These are phyloP conservation scores for Malus hybrid DNA, from an alignment of 331 rosid species.

Conservation along the genomic window DNA sequence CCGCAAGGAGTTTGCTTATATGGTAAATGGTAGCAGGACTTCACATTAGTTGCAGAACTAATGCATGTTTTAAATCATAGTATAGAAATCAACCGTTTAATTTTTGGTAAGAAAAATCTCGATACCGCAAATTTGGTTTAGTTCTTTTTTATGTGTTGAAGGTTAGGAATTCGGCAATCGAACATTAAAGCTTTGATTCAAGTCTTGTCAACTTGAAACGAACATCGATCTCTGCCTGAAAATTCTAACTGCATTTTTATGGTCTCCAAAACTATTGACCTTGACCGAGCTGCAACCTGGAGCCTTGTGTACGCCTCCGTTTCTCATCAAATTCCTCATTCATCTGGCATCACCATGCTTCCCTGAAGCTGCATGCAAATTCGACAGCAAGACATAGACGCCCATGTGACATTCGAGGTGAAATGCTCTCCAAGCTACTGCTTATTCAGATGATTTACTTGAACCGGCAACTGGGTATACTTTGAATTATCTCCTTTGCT, in stretches of 20 bases:
- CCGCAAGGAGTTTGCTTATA: neutral
- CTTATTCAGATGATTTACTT: conserved; percentile 32
- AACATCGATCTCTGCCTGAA: neutral
- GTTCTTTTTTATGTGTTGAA: no score
- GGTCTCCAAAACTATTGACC: conserved; percentile 51
- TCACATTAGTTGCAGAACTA: neutral
- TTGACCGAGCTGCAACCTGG: conserved; percentile 77
- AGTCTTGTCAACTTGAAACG: neutral
- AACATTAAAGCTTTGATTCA: neutral
- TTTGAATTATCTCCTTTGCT: conserved; percentile 42
- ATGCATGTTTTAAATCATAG: neutral
- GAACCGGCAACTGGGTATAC: conserved; percentile 22
- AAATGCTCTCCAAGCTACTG: conserved; percentile 77
- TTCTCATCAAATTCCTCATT: conserved; percentile 56
- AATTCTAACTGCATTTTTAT: conserved; percentile 29
- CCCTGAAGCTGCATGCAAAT: conserved; percentile 47
- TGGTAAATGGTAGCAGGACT: neutral
- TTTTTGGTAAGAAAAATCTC: no score
- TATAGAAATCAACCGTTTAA: neutral
- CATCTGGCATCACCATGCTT: conserved; percentile 42
- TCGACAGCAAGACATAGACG: conserved; percentile 61
- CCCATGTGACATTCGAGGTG: conserved; percentile 40
- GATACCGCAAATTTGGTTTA: no score
- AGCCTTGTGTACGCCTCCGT: conserved; percentile 40
- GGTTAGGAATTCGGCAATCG: neutral